Evolutionary conservation across 1,284 basidiomycete genomes (phyloP).

Genomic region (Cryptococcus sp.): DNA sequence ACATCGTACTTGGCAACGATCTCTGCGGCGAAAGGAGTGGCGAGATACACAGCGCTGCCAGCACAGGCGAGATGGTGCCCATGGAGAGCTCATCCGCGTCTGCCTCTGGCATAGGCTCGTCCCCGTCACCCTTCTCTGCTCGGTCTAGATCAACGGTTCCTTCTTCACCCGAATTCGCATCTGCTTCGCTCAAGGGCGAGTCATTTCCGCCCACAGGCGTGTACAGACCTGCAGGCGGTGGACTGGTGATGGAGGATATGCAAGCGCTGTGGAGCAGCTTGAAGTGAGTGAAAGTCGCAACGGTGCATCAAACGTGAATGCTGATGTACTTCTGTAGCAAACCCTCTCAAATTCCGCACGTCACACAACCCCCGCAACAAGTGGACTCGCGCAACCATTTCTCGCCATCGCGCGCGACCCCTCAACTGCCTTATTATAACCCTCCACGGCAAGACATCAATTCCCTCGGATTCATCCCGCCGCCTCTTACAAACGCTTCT

Average conservation of each 20-base stretch:
- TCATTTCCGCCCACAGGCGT: constrained; percentile 7
- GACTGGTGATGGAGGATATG: constrained; percentile 35
- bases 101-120: constrained; percentile 15
- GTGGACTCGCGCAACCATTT: background rate
- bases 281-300: constrained; percentile 19
- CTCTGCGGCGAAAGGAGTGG: too few species aligned
- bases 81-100: constrained; percentile 36
- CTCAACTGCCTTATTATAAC: background rate
- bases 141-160: constrained; percentile 37
- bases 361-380: too few species aligned
- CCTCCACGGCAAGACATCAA: constrained; percentile 1
- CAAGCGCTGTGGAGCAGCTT: constrained; percentile 33
- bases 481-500: constrained; percentile 1
- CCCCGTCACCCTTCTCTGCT: constrained; percentile 28
- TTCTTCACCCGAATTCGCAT: constrained; percentile 34
- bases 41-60: too few species aligned
- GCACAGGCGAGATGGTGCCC: constrained; percentile 7
- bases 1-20: too few species aligned
- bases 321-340: too few species aligned
- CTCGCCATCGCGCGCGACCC: background rate
- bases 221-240: background rate
- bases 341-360: too few species aligned
- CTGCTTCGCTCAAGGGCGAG: background rate
- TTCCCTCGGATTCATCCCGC: constrained; percentile 1
- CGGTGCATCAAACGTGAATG: too few species aligned